phyloP scores from a whole-genome alignment of 257 asterid species.

The Plectranthus barbatus region DNA sequence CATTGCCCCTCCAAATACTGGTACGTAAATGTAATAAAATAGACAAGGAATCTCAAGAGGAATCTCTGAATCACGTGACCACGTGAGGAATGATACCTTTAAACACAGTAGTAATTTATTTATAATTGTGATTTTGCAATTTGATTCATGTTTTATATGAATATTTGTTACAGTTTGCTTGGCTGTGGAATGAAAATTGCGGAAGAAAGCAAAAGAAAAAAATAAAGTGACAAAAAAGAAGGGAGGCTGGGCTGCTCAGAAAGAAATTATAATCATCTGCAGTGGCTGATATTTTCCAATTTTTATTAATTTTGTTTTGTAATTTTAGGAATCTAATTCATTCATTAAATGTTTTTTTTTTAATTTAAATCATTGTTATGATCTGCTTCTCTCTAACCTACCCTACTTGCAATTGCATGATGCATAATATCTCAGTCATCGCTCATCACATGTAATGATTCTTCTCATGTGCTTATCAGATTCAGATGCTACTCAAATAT shows the following conservation, averaged over 20 bases:
- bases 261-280: constrained; percentile 46
- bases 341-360: constrained; percentile 34
- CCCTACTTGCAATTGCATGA: too few relatives aligned
- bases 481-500: neutral
- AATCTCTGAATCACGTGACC: constrained; percentile 35
- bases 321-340: constrained; percentile 50
- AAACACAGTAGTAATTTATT: constrained; percentile 17
- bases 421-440: too few relatives aligned
- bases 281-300: constrained; percentile 26
- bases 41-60: neutral
- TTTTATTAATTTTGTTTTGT: constrained; percentile 7
- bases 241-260: constrained; percentile 77
- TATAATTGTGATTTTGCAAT: neutral
- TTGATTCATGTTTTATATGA: too few relatives aligned
- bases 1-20: constrained; percentile 49
- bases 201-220: neutral
- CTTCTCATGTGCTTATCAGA: constrained; percentile 34
- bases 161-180: constrained; percentile 47
- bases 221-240: constrained; percentile 15
- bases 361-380: neutral
- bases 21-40: constrained; percentile 17
- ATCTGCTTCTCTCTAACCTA: constrained; percentile 36
- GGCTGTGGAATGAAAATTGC: constrained; percentile 56
- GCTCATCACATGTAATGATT: constrained; percentile 5
- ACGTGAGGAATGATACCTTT: constrained; percentile 36